Base-by-base conservation (phyloP, 106 monocot species). In the Narthecium ossifragum region DNA sequence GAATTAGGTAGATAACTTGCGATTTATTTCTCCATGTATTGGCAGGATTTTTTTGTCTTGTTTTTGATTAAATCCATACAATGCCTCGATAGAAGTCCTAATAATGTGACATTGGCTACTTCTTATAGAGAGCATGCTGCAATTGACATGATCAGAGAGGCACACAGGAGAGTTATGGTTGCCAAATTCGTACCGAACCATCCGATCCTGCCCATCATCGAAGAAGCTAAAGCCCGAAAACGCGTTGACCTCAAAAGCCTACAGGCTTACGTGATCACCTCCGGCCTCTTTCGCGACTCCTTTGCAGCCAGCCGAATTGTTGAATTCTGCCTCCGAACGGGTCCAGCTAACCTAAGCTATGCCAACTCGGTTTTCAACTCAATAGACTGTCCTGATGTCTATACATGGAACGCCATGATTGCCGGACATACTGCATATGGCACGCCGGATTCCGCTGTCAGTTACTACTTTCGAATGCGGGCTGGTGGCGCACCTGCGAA, bases 361-460 rank as follows among this genome's bases (percentile, higher is more conserved):
- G 41, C 73, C 43, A 2, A 22, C 14, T 1, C 66, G 30, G 25
- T 70, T 55, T 77, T 83, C 70, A 21, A 52, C 24, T 80, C 80
- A 8, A 28, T 83, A 4, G 14, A 7, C 22, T 17, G 11, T 7
- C 88, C 88, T 39, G 83, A 83, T 43, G 70, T 57, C 59, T 79
- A 73, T 74, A 80, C 88, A 31, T 83, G 82, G 79, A 88, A 83
- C 51, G 66, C 64, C 31, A 58, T 88, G 64, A 61, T 83, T 54
- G 40, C 79, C 48, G 55, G 28, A 39, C 73, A 63, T 60, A 29
- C 30, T 13, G 53, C 37, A 22, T 55, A 17, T 32, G 31, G 57
- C 40, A 51, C 39, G 20, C 67, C 71, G 0, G 32, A 54, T 1
- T 50, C 48, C 20, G 61, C 56, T 27, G 47, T 69, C 31, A 28